Evolutionary conservation across 1,284 basidiomycete genomes (phyloP).

Genomic region (Wolfiporia cocos): DNA sequence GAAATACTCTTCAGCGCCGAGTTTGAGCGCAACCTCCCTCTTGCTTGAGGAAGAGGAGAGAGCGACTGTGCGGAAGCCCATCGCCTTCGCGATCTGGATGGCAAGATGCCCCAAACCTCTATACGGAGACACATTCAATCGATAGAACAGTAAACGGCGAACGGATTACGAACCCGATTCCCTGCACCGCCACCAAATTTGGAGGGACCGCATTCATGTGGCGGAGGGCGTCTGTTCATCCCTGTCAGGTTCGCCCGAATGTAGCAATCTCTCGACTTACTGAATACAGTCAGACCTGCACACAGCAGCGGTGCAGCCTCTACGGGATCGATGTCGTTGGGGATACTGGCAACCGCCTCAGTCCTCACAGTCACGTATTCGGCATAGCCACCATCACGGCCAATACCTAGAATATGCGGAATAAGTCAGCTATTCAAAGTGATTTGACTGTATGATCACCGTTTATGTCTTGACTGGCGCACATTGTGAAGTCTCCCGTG

Average conservation of each 20-base stretch:
- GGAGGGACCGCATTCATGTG: slow-evolving; percentile 16
- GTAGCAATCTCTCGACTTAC: slow-evolving; percentile 59
- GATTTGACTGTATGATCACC: slow-evolving; percentile 21
- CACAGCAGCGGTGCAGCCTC: slow-evolving; percentile 25
- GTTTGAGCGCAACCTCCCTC: slow-evolving; percentile 17
- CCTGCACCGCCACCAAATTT: slow-evolving; percentile 24
- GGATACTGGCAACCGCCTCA: slow-evolving; percentile 15
- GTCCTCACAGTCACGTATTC: slow-evolving; percentile 20
- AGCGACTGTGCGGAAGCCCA: slow-evolving; percentile 25
- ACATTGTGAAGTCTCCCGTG: slow-evolving; percentile 14
- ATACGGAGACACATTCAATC: neutral
- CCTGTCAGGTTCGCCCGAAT: too few species aligned
- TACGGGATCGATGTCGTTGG: slow-evolving; percentile 17
- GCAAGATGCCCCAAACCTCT: slow-evolving; percentile 28
- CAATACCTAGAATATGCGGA: slow-evolving; percentile 3
- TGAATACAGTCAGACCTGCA: slow-evolving; percentile 5
- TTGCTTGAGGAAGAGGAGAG: slow-evolving; percentile 23
- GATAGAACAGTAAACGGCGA: neutral
- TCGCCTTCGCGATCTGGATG: slow-evolving; percentile 24
- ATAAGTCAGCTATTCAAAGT: neutral
- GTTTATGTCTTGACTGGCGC: slow-evolving; percentile 13
- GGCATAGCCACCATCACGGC: slow-evolving; percentile 11
- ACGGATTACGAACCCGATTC: slow-evolving; percentile 21
- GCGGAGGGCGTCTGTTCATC: neutral
- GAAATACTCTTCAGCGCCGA: slow-evolving; percentile 24